phyloP scores from a whole-genome alignment of 345 rosid genomes.

The Linum trigynum region DNA sequence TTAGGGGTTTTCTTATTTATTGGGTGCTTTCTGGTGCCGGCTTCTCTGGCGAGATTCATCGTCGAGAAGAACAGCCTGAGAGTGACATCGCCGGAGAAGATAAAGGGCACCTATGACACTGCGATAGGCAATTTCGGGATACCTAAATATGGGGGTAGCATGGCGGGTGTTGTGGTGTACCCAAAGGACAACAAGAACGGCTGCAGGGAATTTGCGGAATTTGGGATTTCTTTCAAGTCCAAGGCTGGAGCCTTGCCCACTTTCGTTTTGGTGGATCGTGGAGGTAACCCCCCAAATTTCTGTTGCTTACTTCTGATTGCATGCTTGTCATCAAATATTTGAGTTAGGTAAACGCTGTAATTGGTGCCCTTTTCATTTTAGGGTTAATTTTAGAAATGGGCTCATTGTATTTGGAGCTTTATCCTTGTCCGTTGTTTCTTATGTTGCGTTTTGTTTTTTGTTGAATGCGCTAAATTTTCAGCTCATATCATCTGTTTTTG shows the following conservation, averaged over 20 bases:
- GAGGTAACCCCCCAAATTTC: conserved; percentile 40
- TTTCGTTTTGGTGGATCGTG: conserved; percentile 83
- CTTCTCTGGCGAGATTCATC: conserved; percentile 50
- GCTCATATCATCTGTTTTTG: too few relatives aligned
- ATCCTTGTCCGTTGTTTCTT: too few relatives aligned
- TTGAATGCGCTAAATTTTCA: too few relatives aligned
- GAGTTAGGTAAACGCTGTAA: neutral
- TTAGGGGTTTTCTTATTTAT: conserved; percentile 32
- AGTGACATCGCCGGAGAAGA: conserved; percentile 84
- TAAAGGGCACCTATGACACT: conserved; percentile 74
- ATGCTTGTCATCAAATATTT: too few relatives aligned
- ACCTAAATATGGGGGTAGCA: conserved; percentile 98
- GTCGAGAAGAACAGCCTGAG: conserved; percentile 93
- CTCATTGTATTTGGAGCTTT: too few relatives aligned
- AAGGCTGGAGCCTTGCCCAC: conserved; percentile 81
- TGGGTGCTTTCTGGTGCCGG: conserved; percentile 10
- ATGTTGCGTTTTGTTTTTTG: too few relatives aligned
- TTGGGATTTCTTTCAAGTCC: conserved; percentile 51
- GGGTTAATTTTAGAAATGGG: too few relatives aligned
- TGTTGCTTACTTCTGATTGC: neutral
- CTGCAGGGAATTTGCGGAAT: conserved; percentile 54
- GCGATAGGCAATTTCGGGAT: conserved; percentile 98
- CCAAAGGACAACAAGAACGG: conserved; percentile 69
- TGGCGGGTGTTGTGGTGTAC: conserved; percentile 76
- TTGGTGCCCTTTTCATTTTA: neutral